phyloP scores from a whole-genome alignment of 2,329 filamentous ascomycete genomes.

The Pseudogymnoascus sp. region DNA sequence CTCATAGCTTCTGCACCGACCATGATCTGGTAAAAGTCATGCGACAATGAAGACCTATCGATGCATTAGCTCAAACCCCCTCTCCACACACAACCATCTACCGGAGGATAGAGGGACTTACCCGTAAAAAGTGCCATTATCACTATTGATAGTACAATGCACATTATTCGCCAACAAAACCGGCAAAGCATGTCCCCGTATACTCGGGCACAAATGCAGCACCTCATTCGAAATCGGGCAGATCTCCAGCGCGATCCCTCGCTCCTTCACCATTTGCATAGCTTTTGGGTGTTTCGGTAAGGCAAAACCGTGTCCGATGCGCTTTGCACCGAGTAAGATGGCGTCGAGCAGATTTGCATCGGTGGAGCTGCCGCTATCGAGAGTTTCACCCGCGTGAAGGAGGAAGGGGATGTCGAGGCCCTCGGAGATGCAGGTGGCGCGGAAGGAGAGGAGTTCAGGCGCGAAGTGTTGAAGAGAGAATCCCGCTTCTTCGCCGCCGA shows the following conservation, averaged over 20 bases:
- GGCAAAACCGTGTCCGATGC: constrained; percentile 68
- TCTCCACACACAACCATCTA: neutral
- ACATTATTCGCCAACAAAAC: constrained; percentile 62
- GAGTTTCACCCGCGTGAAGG: constrained; percentile 70
- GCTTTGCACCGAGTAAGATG: constrained; percentile 55
- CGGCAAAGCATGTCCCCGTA: constrained; percentile 60
- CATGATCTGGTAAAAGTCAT: constrained; percentile 72
- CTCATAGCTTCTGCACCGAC: constrained; percentile 59
- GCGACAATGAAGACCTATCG: constrained; percentile 57
- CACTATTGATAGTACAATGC: constrained; percentile 65
- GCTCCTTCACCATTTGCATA: constrained; percentile 56
- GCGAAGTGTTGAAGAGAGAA: constrained; percentile 49
- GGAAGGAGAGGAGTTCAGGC: constrained; percentile 48
- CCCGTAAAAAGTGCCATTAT: constrained; percentile 68
- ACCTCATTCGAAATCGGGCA: constrained; percentile 75
- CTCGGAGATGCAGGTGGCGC: constrained; percentile 39
- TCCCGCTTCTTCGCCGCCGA: constrained; percentile 56
- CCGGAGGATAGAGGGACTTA: constrained; percentile 28
- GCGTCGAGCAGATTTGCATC: constrained; percentile 65
- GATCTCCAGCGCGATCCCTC: constrained; percentile 63
- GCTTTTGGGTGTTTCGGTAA: constrained; percentile 58
- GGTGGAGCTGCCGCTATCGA: constrained; percentile 54
- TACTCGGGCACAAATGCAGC: constrained; percentile 57
- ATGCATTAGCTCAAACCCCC: constrained; percentile 12
- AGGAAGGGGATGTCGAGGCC: constrained; percentile 59